Base-by-base conservation (phyloP, 306 rosid species). In the Potentilla sterilis region DNA sequence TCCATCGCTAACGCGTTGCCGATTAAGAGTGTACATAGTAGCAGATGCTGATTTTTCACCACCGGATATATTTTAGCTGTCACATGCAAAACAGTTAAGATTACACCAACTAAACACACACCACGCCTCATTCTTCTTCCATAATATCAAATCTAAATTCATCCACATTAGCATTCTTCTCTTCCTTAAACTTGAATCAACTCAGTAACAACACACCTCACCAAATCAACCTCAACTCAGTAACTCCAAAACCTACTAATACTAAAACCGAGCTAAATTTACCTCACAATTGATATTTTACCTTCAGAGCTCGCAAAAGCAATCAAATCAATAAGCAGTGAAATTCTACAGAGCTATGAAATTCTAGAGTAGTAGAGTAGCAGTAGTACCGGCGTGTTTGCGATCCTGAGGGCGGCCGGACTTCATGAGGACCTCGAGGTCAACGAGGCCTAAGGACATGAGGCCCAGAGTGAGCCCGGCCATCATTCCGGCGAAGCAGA, bases 321-420 rank as follows among this genome's bases (percentile, higher is more conserved):
- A 47, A 47, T 47, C n/a, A 52, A 37, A 47, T 13, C 51, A 48
- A 6, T 48, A 48, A 48, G 24, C 9, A 51, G 11, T 58, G 64
- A 11, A 58, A 58, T 58, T 4, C 7, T 10, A 58, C 28, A 28
- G 28, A 28, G 1, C 28, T 28, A 22, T 58, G 64, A 11, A 58
- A 58, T 58, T 1, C 7, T 10, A 58, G n/a, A 2, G 21, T 35
- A 2, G 38, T 24, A 37, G 66, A 21, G 8, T 28, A 37, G 40
- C 54, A 22, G 43, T 4, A 22, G 6, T 67, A 90, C 96, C 79
- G 51, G 99, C 99, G 85, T 95, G 87, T 62, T 77, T 74, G 21
- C 96, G 96, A 89, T 95, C 97, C 87, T 89, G 93, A 81, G 96
- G 97, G 37, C 93, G 99, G 69, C 99, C 99, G 24, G 99, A 92